Evolutionary conservation across 164 flowering plant species (phyloP), one percentile per base, ranked within the genome.

Genomic region (Saururus chinensis): DNA sequence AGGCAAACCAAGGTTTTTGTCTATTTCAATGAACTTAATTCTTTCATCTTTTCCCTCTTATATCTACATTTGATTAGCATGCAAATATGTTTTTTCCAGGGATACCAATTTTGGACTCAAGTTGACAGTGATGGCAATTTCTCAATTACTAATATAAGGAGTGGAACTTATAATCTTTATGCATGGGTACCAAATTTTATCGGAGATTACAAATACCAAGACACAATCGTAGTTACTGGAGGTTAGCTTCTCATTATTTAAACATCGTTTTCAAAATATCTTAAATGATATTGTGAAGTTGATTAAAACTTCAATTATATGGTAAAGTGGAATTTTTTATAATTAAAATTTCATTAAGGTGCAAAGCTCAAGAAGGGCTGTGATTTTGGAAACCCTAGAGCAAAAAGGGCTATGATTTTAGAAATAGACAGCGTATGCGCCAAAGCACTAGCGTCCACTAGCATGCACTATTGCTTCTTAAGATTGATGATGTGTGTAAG

Each of bases 151-250:
- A 57, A 78, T 40, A 64, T 89, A 11, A 73, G 82, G 11, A 12
- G 68, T 9, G 95, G 90, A 21, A 75, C 77, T 30, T 92, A 92
- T 67, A 85, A 79, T 75, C 81, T 92, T 57, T 82, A 82, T 60
- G 90, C 89, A n/a, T 87, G 82, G 82, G 85, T 85, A 2, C 85
- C 87, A 25, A 89, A 91, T 61, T 78, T 73, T 55, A 75, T 89
- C 45, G 98, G 96, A 37, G 96, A 92, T 48, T 89, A 84, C 70
- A 60, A 65, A 66, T 75, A 76, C 13, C 40, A 35, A 14, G 45
- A 37, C 9, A 35, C 22, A 30, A 30, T 58, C 5, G n/a, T 10
- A 30, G 25, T 58, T 37, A 37, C 42, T 17, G 22, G 16, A 58
- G 60, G 60, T 58, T 25, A 25, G 37, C 26, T 17, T 56, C 40